These are phyloP conservation scores for Astrothelium subdiscretum DNA, from an alignment of 495 filamentous ascomycete genomes.

Conservation along the genomic window DNA sequence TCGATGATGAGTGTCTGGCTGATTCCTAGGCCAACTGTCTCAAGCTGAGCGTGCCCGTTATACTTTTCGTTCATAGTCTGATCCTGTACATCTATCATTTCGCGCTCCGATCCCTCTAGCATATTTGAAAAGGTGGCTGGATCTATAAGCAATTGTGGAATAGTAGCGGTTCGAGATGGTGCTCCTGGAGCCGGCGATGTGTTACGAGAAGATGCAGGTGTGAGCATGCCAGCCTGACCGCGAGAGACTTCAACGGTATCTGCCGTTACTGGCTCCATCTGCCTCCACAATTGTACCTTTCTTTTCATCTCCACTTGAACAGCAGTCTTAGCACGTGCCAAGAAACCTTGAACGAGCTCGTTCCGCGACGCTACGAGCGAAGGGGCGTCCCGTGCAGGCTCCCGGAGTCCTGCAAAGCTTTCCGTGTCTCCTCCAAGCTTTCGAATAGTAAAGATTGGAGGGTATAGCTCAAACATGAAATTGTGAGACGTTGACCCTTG, in stretches of 20 bases:
- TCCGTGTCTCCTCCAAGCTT: constrained; percentile 40
- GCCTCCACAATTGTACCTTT: constrained; percentile 72
- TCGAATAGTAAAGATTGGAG: constrained; percentile 76
- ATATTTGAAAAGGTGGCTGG: constrained; percentile 57
- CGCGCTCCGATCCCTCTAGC: constrained; percentile 54
- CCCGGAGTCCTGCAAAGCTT: constrained; percentile 42
- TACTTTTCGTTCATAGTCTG: constrained; percentile 64
- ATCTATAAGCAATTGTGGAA: constrained; percentile 56
- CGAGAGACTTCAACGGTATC: constrained; percentile 17
- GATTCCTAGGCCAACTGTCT: constrained; percentile 50
- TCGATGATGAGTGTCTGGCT: constrained; percentile 67
- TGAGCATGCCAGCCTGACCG: constrained; percentile 37
- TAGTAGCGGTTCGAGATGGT: constrained; percentile 22
- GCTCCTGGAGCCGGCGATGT: constrained; percentile 35
- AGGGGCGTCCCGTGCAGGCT: constrained; percentile 36
- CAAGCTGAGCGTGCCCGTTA: constrained; percentile 56
- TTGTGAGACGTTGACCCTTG: constrained; percentile 42
- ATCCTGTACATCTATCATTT: constrained; percentile 57
- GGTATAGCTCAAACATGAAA: constrained; percentile 71
- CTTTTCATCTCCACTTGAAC: constrained; percentile 50
- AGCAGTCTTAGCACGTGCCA: constrained; percentile 57
- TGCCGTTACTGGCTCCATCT: constrained; percentile 36
- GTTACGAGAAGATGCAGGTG: constrained; percentile 47
- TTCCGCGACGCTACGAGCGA: constrained; percentile 57
- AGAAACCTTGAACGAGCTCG: constrained; percentile 55